These are phyloP conservation scores for Helicostylum pulchrum DNA, from an alignment of 192 early-diverging fungal species.

Conservation along the genomic window DNA sequence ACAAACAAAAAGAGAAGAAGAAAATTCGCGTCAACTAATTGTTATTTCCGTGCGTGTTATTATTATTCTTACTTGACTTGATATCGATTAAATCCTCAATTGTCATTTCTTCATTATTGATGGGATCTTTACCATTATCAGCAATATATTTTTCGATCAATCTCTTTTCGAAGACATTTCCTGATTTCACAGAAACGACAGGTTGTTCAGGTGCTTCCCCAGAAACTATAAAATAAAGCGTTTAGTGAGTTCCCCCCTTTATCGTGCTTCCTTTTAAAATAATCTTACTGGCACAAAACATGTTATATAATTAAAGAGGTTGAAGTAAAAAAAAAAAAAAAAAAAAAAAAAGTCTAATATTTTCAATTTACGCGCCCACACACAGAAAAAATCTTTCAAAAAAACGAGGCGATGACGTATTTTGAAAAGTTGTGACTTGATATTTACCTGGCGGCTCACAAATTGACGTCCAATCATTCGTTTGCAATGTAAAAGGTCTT, in stretches of 20 bases:
- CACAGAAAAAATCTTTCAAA: no score
- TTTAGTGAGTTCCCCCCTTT: not conserved
- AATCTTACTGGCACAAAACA: slow-evolving; percentile 43
- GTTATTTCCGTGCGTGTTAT: not conserved
- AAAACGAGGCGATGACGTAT: no score
- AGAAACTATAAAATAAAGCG: slow-evolving; percentile 63
- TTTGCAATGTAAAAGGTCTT: no score
- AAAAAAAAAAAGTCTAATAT: no score
- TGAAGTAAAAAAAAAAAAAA: no score
- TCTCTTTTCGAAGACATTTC: slow-evolving; percentile 83
- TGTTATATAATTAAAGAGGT: slow-evolving; percentile 9
- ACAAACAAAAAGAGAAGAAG: slow-evolving; percentile 1
- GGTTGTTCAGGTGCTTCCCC: slow-evolving; percentile 86
- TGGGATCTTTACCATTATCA: slow-evolving; percentile 81
- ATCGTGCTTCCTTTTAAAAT: not conserved
- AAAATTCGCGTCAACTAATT: no score
- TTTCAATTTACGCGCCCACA: no score
- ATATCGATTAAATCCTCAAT: slow-evolving; percentile 72
- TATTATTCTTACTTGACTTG: slow-evolving; percentile 51
- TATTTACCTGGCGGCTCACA: no score
- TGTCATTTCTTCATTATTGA: slow-evolving; percentile 66
- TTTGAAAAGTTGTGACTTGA: no score
- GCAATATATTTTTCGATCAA: slow-evolving; percentile 85
- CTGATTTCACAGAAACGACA: slow-evolving; percentile 82
- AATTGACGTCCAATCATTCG: no score